Conservation (phyloP, 2,329 filamentous ascomycete species). For the Pseudofabraea citricarpa region DNA sequence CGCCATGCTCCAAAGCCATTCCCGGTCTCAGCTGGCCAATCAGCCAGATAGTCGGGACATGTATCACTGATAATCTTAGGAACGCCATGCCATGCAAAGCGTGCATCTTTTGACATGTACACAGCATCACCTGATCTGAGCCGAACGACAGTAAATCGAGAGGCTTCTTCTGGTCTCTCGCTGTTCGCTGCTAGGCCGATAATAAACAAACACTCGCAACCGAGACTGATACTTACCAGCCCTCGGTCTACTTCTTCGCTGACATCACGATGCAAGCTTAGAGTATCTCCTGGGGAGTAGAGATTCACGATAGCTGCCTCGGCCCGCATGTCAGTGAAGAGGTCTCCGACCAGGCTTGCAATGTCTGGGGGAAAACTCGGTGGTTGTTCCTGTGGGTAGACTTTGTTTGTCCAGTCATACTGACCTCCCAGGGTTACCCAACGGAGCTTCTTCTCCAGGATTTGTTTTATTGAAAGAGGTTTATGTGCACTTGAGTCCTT, state of each 20-base stretch:
- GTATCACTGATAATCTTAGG: slow-evolving; percentile 78
- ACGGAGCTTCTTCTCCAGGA: slow-evolving; percentile 75
- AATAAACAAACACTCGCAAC: slow-evolving; percentile 87
- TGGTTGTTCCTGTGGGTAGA: slow-evolving; percentile 65
- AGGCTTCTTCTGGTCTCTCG: slow-evolving; percentile 23
- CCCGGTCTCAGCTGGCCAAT: slow-evolving; percentile 61
- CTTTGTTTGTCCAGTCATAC: slow-evolving; percentile 90
- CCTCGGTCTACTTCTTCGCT: slow-evolving; percentile 77
- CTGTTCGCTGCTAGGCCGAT: slow-evolving; percentile 51
- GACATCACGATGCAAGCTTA: slow-evolving; percentile 91
- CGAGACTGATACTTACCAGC: slow-evolving; percentile 80
- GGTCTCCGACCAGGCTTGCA: slow-evolving; percentile 55
- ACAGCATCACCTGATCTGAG: slow-evolving; percentile 83
- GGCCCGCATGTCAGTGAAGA: slow-evolving; percentile 74
- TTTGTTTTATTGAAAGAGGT: slow-evolving; percentile 61
- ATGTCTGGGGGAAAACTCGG: slow-evolving; percentile 74
- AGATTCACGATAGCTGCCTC: slow-evolving; percentile 94
- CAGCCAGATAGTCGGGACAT: slow-evolving; percentile 67
- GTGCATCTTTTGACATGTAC: slow-evolving; percentile 76
- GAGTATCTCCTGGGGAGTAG: slow-evolving; percentile 84
- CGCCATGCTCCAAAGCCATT: slow-evolving; percentile 56
- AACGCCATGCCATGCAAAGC: slow-evolving; percentile 94
- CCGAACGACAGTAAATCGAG: slow-evolving; percentile 55
- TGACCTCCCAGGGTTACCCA: slow-evolving; percentile 95
- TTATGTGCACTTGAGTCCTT: slow-evolving; percentile 72